Conservation (phyloP, 257 asterid species). For the Cynanchum wilfordii region DNA sequence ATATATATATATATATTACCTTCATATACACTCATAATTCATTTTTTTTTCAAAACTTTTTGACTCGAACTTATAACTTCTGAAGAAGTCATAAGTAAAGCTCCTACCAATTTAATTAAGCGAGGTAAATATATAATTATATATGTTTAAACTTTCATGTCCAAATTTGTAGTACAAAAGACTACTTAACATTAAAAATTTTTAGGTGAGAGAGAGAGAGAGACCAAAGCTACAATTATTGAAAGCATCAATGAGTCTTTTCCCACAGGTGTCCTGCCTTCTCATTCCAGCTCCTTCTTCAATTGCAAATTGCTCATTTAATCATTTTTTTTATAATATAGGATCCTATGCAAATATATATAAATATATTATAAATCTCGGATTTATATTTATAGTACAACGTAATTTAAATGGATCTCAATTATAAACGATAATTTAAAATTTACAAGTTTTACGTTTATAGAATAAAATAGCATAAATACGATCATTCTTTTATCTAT, state of each 20-base stretch:
- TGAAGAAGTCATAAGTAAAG: too few species aligned
- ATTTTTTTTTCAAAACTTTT: too few species aligned
- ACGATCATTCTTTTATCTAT: not conserved
- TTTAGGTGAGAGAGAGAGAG: not conserved
- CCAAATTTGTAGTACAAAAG: not conserved
- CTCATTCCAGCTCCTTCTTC: conserved; percentile 6
- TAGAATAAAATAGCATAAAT: too few species aligned
- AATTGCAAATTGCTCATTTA: not conserved
- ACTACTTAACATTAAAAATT: not conserved
- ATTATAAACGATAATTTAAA: too few species aligned
- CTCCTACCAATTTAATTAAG: too few species aligned
- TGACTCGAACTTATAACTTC: too few species aligned
- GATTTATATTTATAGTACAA: too few species aligned
- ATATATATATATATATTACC: not conserved
- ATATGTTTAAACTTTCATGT: not conserved
- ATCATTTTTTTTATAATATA: not conserved
- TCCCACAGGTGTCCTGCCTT: not conserved
- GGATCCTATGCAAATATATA: conserved; percentile 7
- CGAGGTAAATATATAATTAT: not conserved
- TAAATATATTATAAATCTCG: too few species aligned
- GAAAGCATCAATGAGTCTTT: not conserved
- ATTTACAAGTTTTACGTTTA: too few species aligned
- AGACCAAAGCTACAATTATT: conserved; percentile 8
- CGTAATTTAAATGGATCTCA: too few species aligned
- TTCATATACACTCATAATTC: not conserved